Base-by-base conservation (phyloP, 2,329 filamentous ascomycete species). In the Claviceps sp. region DNA sequence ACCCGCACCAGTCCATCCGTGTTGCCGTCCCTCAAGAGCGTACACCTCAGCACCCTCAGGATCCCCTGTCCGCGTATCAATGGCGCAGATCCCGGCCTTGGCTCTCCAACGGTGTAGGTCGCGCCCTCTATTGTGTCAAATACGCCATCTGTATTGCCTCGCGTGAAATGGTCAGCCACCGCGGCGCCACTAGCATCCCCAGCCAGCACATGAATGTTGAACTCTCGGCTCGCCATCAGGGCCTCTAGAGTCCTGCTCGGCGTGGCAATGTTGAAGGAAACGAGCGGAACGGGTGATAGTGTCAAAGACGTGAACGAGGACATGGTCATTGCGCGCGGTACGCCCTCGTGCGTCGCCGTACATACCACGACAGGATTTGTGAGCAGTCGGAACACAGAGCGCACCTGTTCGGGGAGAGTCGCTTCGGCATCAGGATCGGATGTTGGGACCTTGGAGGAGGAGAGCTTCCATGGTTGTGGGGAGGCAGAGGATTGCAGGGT, bases 291-390 rank as follows among this genome's bases (percentile, higher is more conserved):
- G 0, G 77, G 77, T n/a, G 60, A 57, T 17, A 80, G 67, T 16
- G 74, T 71, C 26, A 82, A 64, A 0, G 76, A 79, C 2, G 77
- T 77, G 55, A 82, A 74, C 2, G 77, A 80, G 6, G 78, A 80
- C 68, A 80, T 77, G 36, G 78, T 80, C 71, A 81, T 77, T 47
- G 72, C 78, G 36, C 72, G 69, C 5, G 71, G 60, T 42, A 59
- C 50, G 54, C 62, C 22, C 36, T 61, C 55, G 38, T 67, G 62
- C n/a, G 66, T 61, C 22, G 75, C 66, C 22, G 77, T 79, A 59
- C 76, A 76, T 13, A 79, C 72, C n/a, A 79, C 75, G 39, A 77
- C 75, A 0, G 76, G 73, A 58, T 78, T 73, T 2, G 74, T 67
- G 13, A 80, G 65, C 14, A 74, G 70, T 52, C 77, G 75, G 73